Conservation (phyloP, 2,329 filamentous ascomycete species). For the Penicillium sp. region DNA sequence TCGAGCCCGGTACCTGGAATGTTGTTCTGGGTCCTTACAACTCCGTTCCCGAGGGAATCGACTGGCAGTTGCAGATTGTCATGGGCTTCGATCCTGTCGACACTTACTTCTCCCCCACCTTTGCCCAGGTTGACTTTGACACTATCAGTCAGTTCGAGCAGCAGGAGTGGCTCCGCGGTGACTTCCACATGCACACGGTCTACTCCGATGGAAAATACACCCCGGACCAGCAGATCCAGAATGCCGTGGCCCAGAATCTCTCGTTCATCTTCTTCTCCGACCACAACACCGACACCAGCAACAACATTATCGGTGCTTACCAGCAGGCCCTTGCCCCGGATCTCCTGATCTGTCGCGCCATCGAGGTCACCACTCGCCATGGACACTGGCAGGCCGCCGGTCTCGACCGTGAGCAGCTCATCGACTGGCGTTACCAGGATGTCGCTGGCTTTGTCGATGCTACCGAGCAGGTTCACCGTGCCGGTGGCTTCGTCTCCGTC, state of each 20-base stretch:
- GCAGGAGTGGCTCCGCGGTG: slow-evolving; percentile 21
- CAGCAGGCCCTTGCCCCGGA: slow-evolving; percentile 17
- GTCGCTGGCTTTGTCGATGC: slow-evolving; percentile 12
- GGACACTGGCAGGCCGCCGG: slow-evolving; percentile 28
- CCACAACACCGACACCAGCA: slow-evolving; percentile 26
- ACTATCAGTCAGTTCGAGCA: slow-evolving; percentile 1
- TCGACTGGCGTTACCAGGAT: slow-evolving; percentile 7
- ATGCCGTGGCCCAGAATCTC: slow-evolving; percentile 12
- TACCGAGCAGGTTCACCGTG: slow-evolving; percentile 12
- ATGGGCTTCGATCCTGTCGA: slow-evolving; percentile 12
- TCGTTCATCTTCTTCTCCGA: slow-evolving; percentile 29
- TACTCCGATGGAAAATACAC: slow-evolving; percentile 22
- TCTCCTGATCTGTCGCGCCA: slow-evolving; percentile 24
- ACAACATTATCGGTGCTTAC: slow-evolving; percentile 20
- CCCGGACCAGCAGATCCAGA: not conserved
- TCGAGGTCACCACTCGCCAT: slow-evolving; percentile 26
- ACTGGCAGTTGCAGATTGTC: slow-evolving; percentile 21
- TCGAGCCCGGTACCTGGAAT: slow-evolving; percentile 24
- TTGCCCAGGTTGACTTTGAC: slow-evolving; percentile 10
- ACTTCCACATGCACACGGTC: slow-evolving; percentile 29
- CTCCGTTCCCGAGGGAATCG: slow-evolving; percentile 19
- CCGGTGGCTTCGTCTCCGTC: slow-evolving; percentile 17
- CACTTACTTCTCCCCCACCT: slow-evolving; percentile 13
- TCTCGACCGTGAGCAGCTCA: slow-evolving; percentile 18
- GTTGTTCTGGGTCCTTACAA: slow-evolving; percentile 25